phyloP scores from a whole-genome alignment of 2,329 filamentous ascomycete genomes.

The Paradendryphiella salina region DNA sequence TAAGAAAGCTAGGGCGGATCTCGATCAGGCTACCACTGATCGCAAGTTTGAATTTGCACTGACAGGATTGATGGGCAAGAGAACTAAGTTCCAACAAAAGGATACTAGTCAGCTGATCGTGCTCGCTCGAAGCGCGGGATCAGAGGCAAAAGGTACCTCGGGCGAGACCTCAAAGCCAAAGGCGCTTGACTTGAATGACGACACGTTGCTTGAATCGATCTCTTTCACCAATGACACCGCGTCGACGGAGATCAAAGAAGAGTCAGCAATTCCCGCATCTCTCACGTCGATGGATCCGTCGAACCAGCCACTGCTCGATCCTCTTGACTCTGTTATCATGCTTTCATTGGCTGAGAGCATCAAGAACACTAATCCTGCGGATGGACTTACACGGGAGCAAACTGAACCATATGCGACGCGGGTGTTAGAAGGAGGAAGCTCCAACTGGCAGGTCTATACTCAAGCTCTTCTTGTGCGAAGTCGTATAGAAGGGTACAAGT shows the following conservation, averaged over 20 bases:
- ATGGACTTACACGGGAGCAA: constrained; percentile 89
- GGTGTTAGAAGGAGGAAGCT: constrained; percentile 83
- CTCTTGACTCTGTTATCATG: constrained; percentile 87
- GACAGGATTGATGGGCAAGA: constrained; percentile 83
- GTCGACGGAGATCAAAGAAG: constrained; percentile 49
- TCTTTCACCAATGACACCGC: constrained; percentile 67
- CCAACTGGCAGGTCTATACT: constrained; percentile 98
- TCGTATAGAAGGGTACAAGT: constrained; percentile 83
- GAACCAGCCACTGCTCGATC: constrained; percentile 76
- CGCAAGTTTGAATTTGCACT: constrained; percentile 80
- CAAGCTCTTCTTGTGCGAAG: constrained; percentile 88
- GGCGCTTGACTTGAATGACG: constrained; percentile 81
- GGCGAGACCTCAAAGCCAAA: constrained; percentile 58
- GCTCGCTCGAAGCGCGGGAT: constrained; percentile 71
- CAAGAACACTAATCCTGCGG: constrained; percentile 81
- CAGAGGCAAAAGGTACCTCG: constrained; percentile 17
- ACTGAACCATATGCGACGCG: constrained; percentile 88
- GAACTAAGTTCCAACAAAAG: constrained; percentile 77
- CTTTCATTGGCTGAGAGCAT: constrained; percentile 79
- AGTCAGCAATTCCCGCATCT: constrained; percentile 60
- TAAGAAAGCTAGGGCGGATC: constrained; percentile 69
- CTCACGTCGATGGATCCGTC: constrained; percentile 72
- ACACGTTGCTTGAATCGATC: constrained; percentile 87
- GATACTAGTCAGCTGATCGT: constrained; percentile 88
- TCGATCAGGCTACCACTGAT: constrained; percentile 67